phyloP scores from a whole-genome alignment of 441 rosid species.

The Biscutella laevigata region DNA sequence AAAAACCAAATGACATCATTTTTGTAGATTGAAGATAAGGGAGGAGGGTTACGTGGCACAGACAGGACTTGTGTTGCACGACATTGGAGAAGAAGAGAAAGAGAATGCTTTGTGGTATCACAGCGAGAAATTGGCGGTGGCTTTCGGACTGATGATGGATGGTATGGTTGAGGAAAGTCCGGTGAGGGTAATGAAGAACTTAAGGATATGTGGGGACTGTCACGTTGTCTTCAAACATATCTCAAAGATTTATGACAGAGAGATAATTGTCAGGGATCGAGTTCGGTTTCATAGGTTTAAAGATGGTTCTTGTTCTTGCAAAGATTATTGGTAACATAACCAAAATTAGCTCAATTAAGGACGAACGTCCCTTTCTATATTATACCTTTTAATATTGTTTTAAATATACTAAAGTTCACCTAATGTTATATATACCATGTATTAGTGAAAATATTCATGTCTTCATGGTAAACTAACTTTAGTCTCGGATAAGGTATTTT shows the following conservation, averaged over 20 bases:
- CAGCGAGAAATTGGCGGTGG: constrained; percentile 84
- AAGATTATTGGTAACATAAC: constrained; percentile 68
- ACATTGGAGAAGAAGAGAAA: constrained; percentile 83
- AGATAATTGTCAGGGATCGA: constrained; percentile 72
- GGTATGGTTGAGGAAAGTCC: constrained; percentile 31
- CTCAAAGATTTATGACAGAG: constrained; percentile 52
- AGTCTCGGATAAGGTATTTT: no score
- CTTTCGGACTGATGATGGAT: constrained; percentile 60
- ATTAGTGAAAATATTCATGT: no score
- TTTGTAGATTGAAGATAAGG: constrained; percentile 43
- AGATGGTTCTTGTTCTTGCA: constrained; percentile 71
- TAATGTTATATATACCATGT: no score
- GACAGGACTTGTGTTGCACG: constrained; percentile 68
- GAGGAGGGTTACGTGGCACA: constrained; percentile 66
- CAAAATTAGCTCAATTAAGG: no score
- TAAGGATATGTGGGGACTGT: constrained; percentile 81
- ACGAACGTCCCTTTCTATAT: no score
- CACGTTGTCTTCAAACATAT: constrained; percentile 63
- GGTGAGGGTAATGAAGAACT: constrained; percentile 71
- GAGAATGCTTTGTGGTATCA: constrained; percentile 66
- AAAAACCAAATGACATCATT: background rate
- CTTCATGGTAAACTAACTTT: no score
- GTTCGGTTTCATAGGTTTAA: constrained; percentile 65
- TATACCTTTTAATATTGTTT: no score
- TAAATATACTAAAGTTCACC: no score